Conservation (phyloP, 768 basidiomycete species). For the Ephemerocybe angulata region DNA sequence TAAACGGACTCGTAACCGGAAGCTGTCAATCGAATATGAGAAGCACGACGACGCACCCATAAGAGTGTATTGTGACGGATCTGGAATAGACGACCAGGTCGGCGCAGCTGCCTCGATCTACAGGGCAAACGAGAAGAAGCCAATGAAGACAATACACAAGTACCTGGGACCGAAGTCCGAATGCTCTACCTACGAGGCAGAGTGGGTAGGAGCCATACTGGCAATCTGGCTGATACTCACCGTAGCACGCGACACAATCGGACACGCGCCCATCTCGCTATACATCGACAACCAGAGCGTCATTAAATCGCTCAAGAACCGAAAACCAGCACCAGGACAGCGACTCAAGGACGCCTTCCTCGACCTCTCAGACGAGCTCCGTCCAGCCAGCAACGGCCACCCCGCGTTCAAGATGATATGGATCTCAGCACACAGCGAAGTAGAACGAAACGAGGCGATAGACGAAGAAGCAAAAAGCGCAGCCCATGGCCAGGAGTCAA, state of each 20-base stretch:
- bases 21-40: conserved; percentile 4
- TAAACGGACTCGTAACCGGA: too few species aligned
- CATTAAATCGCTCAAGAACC: background rate
- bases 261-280: background rate
- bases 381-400: background rate
- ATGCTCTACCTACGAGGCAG: conserved; percentile 19
- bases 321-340: background rate
- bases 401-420: conserved; percentile 17
- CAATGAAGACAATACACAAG: conserved; percentile 4
- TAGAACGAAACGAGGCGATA: conserved; percentile 20
- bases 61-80: conserved; percentile 20
- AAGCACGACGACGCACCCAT: conserved; percentile 2
- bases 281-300: conserved; percentile 19
- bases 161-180: conserved; percentile 12
- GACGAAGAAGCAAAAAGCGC: conserved; percentile 17
- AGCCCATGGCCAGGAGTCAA: conserved; percentile 15
- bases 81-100: conserved; percentile 12
- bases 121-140: background rate
- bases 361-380: background rate
- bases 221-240: conserved; percentile 13
- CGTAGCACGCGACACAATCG: background rate
- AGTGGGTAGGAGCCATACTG: conserved; percentile 18
- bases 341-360: background rate
- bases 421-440: conserved; percentile 23
- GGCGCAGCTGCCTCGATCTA: conserved; percentile 21